phyloP scores from a whole-genome alignment of 2,329 filamentous ascomycete genomes.

The Pseudocercospora eumusae region DNA sequence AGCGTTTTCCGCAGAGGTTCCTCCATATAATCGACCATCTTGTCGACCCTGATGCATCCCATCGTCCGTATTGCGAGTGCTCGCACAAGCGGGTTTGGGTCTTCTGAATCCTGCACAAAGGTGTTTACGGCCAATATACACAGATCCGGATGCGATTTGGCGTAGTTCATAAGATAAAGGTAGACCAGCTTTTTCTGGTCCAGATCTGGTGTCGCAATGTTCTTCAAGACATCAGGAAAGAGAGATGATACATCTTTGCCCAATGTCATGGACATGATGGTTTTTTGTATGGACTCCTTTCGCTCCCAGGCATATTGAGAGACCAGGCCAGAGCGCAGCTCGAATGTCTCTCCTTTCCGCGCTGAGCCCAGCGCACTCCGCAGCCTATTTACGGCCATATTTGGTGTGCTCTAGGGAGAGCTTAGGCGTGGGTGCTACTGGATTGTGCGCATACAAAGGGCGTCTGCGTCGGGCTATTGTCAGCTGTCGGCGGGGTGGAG shows the following conservation, averaged over 20 bases:
- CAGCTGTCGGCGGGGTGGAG: constrained; percentile 18
- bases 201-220: constrained; percentile 90
- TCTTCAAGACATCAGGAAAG: constrained; percentile 97
- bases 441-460: constrained; percentile 20
- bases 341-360: constrained; percentile 96
- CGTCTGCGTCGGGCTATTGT: constrained; percentile 16
- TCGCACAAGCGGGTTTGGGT: constrained; percentile 92
- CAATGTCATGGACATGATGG: constrained; percentile 99
- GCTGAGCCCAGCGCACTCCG: constrained; percentile 89
- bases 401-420: constrained; percentile 17
- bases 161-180: constrained; percentile 98
- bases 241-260: constrained; percentile 97
- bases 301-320: constrained; percentile 99
- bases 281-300: constrained; percentile 99
- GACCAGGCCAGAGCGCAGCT: constrained; percentile 88
- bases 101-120: constrained; percentile 98
- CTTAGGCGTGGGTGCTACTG: constrained; percentile 5
- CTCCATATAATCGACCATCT: constrained; percentile 99
- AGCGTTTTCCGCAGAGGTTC: constrained; percentile 94
- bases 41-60: constrained; percentile 97
- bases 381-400: constrained; percentile 95
- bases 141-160: constrained; percentile 96
- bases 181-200: constrained; percentile 99
- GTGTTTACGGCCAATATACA: constrained; percentile 99
- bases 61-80: constrained; percentile 96